These are phyloP conservation scores for Maudiozyma saulgeensis DNA, from an alignment of 805 yeast genomes.

Conservation along the genomic window DNA sequence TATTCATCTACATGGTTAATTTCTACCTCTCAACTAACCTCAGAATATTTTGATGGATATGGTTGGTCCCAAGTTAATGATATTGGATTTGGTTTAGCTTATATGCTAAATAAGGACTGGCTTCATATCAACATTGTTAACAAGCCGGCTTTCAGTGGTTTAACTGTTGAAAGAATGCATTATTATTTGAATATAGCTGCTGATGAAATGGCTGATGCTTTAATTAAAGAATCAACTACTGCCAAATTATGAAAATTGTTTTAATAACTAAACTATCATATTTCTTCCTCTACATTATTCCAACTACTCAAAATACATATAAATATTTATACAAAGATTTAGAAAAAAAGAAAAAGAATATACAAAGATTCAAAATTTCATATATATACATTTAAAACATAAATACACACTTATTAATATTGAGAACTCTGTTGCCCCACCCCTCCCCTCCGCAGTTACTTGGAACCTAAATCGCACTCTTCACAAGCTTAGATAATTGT, in stretches of 20 bases:
- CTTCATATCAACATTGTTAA: conserved; percentile 74
- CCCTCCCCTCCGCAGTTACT: too few relatives aligned
- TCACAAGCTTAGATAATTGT: too few relatives aligned
- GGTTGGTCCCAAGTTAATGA: conserved; percentile 95
- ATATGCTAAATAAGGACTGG: conserved; percentile 81
- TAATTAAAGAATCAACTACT: background rate
- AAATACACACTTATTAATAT: too few relatives aligned
- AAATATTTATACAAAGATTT: too few relatives aligned
- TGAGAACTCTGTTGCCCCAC: too few relatives aligned
- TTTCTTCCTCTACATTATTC: background rate
- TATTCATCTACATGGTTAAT: conserved; percentile 81
- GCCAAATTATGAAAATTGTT: conserved; percentile 4
- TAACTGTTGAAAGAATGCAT: conserved; percentile 36
- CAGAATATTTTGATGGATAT: conserved; percentile 79
- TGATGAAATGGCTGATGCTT: conserved; percentile 61
- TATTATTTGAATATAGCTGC: conserved; percentile 70
- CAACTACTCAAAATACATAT: background rate
- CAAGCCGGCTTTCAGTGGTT: conserved; percentile 34
- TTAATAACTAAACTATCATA: too few relatives aligned
- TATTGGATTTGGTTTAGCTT: conserved; percentile 88
- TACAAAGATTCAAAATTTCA: too few relatives aligned
- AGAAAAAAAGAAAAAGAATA: too few relatives aligned
- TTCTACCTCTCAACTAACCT: conserved; percentile 82
- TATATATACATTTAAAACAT: too few relatives aligned
- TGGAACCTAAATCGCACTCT: too few relatives aligned